Conservation (phyloP, 2,329 filamentous ascomycete genomes). For the Aurifilum marmelostoma region DNA sequence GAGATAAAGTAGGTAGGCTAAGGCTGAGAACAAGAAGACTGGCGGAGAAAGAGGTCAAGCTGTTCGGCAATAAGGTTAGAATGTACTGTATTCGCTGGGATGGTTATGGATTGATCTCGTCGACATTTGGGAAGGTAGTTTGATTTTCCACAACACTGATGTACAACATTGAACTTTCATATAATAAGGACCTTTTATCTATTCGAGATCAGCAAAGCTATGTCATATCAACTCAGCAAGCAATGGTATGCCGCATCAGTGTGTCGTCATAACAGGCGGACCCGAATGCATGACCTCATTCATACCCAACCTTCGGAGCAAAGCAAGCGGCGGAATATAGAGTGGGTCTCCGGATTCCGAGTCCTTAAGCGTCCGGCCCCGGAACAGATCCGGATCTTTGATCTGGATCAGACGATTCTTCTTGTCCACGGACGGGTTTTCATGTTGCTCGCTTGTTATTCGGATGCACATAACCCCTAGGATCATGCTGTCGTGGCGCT, state of each 20-base stretch:
- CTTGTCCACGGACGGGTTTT: background rate
- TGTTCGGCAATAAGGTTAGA: background rate
- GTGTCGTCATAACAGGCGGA: constrained; percentile 10
- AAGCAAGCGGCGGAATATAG: background rate
- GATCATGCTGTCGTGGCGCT: background rate
- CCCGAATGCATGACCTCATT: constrained; percentile 14
- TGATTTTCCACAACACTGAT: background rate
- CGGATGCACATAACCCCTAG: no score
- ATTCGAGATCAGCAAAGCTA: background rate
- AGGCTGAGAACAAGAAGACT: background rate
- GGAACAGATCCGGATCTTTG: background rate
- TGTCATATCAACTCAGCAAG: constrained; percentile 2
- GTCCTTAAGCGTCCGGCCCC: background rate
- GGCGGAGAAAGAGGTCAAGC: background rate
- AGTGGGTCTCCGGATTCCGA: constrained; percentile 1
- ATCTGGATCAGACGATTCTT: background rate
- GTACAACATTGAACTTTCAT: background rate
- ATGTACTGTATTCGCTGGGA: background rate
- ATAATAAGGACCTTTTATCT: background rate
- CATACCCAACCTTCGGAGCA: background rate
- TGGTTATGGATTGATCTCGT: background rate
- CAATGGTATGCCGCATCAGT: background rate
- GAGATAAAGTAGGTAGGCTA: no score
- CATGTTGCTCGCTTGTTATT: background rate
- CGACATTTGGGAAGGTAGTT: no score